These are phyloP conservation scores for Pseudonitzschia delicatissima DNA, from an alignment of 108 stramenopile genomes.

Conservation along the genomic window DNA sequence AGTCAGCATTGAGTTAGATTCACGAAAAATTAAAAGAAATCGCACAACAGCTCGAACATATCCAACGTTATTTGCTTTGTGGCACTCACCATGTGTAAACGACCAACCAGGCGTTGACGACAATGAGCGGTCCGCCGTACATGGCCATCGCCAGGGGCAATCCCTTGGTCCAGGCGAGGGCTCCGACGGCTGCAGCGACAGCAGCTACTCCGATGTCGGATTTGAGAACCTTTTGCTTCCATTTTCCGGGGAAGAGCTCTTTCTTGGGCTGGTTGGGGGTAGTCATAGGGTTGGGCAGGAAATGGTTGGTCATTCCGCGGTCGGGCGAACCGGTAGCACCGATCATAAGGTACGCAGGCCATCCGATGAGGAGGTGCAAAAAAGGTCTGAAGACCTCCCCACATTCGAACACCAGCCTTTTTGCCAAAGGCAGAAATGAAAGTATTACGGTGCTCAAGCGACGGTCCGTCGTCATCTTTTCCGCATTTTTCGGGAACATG, in stretches of 20 bases:
- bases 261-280: constrained; percentile 71
- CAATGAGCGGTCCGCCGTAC: constrained; percentile 91
- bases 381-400: constrained; percentile 73
- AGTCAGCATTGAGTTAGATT: neutral
- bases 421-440: constrained; percentile 58
- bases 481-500: constrained; percentile 65
- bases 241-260: constrained; percentile 85
- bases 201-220: constrained; percentile 88
- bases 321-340: constrained; percentile 80
- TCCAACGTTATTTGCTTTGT: too few relatives aligned
- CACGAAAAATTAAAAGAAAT: too few relatives aligned
- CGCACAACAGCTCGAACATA: neutral
- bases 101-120: constrained; percentile 95
- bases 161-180: constrained; percentile 74
- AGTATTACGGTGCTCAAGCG: constrained; percentile 34
- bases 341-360: constrained; percentile 84
- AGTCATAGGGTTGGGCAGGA: constrained; percentile 58
- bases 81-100: constrained; percentile 99
- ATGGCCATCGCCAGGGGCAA: constrained; percentile 74
- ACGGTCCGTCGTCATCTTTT: constrained; percentile 27
- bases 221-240: constrained; percentile 88
- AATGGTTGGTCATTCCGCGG: constrained; percentile 78
- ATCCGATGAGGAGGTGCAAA: constrained; percentile 74
- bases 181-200: constrained; percentile 58
- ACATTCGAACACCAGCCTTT: constrained; percentile 51